A percentile compares a stretch with the other conserved stretches of the same genome.
These are phyloP conservation scores for Flaveria floridana DNA, from an alignment of 140 eudicot species.

Conservation along the genomic window DNA sequence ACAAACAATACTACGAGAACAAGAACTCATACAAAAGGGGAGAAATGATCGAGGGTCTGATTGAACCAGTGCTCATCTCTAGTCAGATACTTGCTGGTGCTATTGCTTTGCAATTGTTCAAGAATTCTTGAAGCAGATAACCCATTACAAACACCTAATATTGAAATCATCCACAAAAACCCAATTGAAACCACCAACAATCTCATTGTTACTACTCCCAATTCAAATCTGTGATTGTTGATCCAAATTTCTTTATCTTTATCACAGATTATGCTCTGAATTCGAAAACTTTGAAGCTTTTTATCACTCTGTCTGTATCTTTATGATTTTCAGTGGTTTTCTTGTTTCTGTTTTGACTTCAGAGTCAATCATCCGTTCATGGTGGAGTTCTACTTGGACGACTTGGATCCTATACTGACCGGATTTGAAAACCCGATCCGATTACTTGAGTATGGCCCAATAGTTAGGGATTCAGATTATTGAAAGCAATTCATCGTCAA, in stretches of 20 bases:
- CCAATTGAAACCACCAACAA: slow-evolving; percentile 15
- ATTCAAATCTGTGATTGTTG: slow-evolving; percentile 18
- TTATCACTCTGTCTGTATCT: slow-evolving; percentile 2
- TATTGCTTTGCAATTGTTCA: slow-evolving; percentile 22
- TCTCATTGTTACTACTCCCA: slow-evolving; percentile 21
- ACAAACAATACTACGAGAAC: slow-evolving; percentile 7
- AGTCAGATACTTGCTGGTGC: slow-evolving; percentile 52
- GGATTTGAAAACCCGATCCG: slow-evolving; percentile 1
- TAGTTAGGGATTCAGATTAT: background rate
- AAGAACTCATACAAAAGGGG: slow-evolving; percentile 58
- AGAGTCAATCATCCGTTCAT: slow-evolving; percentile 8
- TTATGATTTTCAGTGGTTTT: slow-evolving; percentile 7
- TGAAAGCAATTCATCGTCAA: too few species aligned
- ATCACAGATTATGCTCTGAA: background rate
- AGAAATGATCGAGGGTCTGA: slow-evolving; percentile 97
- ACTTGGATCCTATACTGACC: background rate
- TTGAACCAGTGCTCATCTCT: slow-evolving; percentile 73
- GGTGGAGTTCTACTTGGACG: slow-evolving; percentile 23
- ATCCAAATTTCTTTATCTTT: background rate
- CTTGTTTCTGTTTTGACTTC: background rate
- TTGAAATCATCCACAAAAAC: slow-evolving; percentile 15
- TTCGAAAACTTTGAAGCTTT: slow-evolving; percentile 31
- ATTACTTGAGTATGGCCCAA: slow-evolving; percentile 7
- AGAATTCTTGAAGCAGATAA: slow-evolving; percentile 44
- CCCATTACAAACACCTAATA: slow-evolving; percentile 30